Percentiles rank a stretch among this genome's conserved stretches.
Conservation (phyloP, 2,329 filamentous ascomycete species). For the Rugonectria rugulosa region DNA sequence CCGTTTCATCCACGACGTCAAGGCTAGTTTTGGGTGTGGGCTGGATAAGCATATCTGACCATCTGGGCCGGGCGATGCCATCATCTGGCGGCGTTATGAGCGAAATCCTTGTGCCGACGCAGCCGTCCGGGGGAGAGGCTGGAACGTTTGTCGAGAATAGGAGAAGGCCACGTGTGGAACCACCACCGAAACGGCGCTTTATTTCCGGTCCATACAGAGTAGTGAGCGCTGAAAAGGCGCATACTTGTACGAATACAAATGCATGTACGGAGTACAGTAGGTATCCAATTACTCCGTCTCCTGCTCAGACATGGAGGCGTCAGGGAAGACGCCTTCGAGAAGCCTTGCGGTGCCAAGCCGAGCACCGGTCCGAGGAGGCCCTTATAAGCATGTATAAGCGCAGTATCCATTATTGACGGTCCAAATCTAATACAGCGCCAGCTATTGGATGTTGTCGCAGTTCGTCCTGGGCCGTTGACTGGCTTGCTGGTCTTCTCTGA, state of each 20-base stretch:
- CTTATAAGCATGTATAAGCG: no score
- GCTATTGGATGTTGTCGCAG: neutral
- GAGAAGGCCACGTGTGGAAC: slow-evolving; percentile 25
- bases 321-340: slow-evolving; percentile 30
- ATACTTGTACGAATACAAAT: no score
- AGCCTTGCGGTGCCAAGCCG: slow-evolving; percentile 35
- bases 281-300: slow-evolving; percentile 5
- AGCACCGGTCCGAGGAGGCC: slow-evolving; percentile 30
- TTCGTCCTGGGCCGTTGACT: neutral
- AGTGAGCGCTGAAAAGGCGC: no score
- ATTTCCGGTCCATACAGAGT: slow-evolving; percentile 20
- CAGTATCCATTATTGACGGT: slow-evolving; percentile 17
- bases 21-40: slow-evolving; percentile 17
- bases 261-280: slow-evolving; percentile 9
- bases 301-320: slow-evolving; percentile 15
- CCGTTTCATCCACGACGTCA: slow-evolving; percentile 20
- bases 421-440: neutral
- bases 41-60: slow-evolving; percentile 41
- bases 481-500: no score
- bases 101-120: slow-evolving; percentile 38
- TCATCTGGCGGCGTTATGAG: slow-evolving; percentile 36
- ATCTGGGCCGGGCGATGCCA: slow-evolving; percentile 37
- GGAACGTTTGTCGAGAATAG: slow-evolving; percentile 11
- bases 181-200: slow-evolving; percentile 17
- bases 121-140: slow-evolving; percentile 36